phyloP scores from a whole-genome alignment of 495 filamentous ascomycete genomes.

The Penicillium desertorum region DNA sequence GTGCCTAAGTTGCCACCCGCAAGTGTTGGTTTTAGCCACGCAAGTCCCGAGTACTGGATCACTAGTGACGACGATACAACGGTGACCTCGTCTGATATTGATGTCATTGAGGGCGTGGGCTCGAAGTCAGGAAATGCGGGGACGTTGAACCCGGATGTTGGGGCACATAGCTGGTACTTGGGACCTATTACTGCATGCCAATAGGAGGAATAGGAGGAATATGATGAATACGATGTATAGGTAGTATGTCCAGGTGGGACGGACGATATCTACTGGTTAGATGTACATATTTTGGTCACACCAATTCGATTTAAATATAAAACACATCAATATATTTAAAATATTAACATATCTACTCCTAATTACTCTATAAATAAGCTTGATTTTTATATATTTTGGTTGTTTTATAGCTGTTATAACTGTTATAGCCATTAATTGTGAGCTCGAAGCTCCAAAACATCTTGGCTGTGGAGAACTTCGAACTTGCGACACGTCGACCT shows the following conservation, averaged over 20 bases:
- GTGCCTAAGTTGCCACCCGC: slow-evolving; percentile 63
- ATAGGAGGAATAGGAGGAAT: slow-evolving; percentile 4
- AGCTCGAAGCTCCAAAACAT: background rate
- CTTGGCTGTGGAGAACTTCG: background rate
- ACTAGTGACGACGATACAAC: slow-evolving; percentile 37
- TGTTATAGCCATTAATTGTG: background rate
- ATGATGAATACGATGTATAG: background rate
- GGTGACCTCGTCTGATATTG: slow-evolving; percentile 45
- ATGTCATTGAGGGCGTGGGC: slow-evolving; percentile 35
- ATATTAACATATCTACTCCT: background rate
- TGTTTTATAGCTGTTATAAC: background rate
- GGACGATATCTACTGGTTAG: background rate
- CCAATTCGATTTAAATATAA: background rate
- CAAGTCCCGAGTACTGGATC: slow-evolving; percentile 69
- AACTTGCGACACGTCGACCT: background rate
- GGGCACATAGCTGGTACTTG: slow-evolving; percentile 29
- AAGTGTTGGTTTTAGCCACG: slow-evolving; percentile 56
- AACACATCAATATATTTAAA: background rate
- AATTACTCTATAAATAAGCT: background rate
- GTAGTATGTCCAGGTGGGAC: background rate
- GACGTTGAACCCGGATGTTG: background rate
- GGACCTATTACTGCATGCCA: slow-evolving; percentile 24
- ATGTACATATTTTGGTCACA: background rate
- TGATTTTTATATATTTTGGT: background rate
- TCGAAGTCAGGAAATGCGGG: slow-evolving; percentile 44